Base-by-base conservation (phyloP, 2,329 filamentous ascomycete genomes). In the Colletotrichum cuscutae region DNA sequence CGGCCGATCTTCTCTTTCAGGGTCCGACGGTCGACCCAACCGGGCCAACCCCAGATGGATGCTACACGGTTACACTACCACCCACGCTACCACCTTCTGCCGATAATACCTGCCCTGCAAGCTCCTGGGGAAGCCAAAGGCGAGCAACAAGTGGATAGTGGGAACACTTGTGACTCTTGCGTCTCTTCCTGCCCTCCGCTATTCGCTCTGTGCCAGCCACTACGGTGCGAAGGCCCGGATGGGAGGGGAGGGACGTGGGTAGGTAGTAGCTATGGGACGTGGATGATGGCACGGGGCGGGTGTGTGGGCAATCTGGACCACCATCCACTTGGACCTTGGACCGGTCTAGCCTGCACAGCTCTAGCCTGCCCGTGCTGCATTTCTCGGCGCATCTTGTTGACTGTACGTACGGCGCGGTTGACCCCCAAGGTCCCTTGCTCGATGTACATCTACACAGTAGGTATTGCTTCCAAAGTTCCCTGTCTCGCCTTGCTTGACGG, bases 341-440 rank as follows among this genome's bases (percentile, higher is more conserved):
- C 71, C 56, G 46, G 60, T 61, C 71, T 72, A 65, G 70, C 66
- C 66, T 70, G 49, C 66, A 37, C 46, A n/a, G 71, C 71, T 61
- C 61, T 65, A 72, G 71, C 49, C 56, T n/a, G 71, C 60, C 66
- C 66, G 71, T 72, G 71, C 71, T 72, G 71, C 71, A 72, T 72
- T 67, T 72, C 66, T 72, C 71, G 66, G 66, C 70, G 70, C 60
- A 72, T 72, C 70, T 70, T 65, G 61, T 57, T 49, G 60, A 65
- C 53, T 65, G 53, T 65, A 49, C 19, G 53, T 49, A 49, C 58
- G 62, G 26, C 15, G 15, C 49, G 58, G 59, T 69, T 49, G 54
- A 69, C 65, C 42, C 32, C 32, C 57, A 54, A 68, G 65, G 57
- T 62, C 65, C 65, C 71, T 71, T 65, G 71, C 66, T 65, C 37